These are phyloP conservation scores for Trichoderma sp. DNA, from an alignment of 2,329 filamentous ascomycete genomes.

Conservation along the genomic window DNA sequence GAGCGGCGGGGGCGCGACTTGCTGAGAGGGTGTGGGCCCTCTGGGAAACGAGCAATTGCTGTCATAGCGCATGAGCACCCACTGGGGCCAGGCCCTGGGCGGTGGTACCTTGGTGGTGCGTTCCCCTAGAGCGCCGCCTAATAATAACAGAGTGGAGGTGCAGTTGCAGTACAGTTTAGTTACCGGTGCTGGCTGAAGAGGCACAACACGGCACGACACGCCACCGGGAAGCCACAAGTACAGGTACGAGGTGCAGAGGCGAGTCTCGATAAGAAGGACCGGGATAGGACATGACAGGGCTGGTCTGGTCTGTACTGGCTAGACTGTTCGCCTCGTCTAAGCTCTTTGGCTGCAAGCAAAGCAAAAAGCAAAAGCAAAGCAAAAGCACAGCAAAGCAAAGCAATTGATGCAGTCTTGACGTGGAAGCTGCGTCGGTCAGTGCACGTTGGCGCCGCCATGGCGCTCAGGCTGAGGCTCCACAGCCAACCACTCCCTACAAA, in stretches of 20 bases:
- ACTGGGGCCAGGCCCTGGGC: slow-evolving; percentile 14
- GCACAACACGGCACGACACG: neutral
- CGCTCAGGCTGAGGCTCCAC: neutral
- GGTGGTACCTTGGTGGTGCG: neutral
- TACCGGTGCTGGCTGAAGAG: neutral
- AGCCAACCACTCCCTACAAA: slow-evolving; percentile 7
- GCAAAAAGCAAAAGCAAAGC: neutral
- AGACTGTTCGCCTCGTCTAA: neutral
- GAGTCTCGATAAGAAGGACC: neutral
- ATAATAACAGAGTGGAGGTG: neutral
- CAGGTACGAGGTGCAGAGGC: neutral
- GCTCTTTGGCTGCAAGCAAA: neutral
- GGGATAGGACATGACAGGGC: neutral
- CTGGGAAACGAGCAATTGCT: slow-evolving; percentile 7
- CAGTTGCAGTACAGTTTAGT: neutral
- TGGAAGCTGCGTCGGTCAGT: neutral
- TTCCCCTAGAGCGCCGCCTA: neutral
- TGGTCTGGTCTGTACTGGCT: neutral
- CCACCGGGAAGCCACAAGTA: neutral
- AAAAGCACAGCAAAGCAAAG: neutral
- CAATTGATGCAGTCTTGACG: neutral
- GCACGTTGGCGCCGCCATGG: neutral
- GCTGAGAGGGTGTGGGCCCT: neutral
- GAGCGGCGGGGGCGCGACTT: slow-evolving; percentile 3
- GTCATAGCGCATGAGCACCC: slow-evolving; percentile 11